Percentiles rank a stretch among this genome's conserved stretches.
Evolutionary conservation across 352 stramenopile species (phyloP).

Genomic region (Pythium dissimile): DNA sequence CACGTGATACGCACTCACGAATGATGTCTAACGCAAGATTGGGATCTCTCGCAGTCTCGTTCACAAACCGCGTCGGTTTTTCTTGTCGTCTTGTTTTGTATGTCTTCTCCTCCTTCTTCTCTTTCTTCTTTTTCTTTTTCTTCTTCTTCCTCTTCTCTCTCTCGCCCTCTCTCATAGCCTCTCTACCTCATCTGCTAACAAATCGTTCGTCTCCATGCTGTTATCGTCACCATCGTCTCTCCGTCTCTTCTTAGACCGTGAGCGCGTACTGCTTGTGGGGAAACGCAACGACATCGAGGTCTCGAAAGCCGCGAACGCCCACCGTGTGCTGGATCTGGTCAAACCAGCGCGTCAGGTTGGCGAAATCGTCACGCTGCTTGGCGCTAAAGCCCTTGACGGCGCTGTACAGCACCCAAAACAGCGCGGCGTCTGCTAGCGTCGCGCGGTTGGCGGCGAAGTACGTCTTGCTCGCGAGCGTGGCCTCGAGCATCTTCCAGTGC

Average conservation of each 20-base stretch:
- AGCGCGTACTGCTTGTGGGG: conserved; percentile 46
- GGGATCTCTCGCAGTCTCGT: too few species aligned
- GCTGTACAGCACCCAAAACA: conserved; percentile 64
- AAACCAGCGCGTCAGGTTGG: conserved; percentile 78
- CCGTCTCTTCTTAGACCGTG: conserved; percentile 40
- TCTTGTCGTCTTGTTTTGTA: too few species aligned
- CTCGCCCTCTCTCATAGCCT: not conserved
- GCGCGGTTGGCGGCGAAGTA: conserved; percentile 67
- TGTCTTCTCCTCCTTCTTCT: too few species aligned
- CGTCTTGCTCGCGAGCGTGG: conserved; percentile 47
- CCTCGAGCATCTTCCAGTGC: conserved; percentile 68
- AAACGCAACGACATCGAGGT: conserved; percentile 62
- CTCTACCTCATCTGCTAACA: not conserved
- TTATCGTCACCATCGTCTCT: not conserved
- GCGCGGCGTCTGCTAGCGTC: conserved; percentile 73
- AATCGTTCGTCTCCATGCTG: not conserved
- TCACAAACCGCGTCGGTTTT: too few species aligned
- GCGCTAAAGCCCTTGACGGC: conserved; percentile 34
- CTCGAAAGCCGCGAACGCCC: conserved; percentile 77
- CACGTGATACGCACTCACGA: too few species aligned
- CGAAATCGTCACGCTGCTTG: conserved; percentile 42
- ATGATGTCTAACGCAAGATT: too few species aligned
- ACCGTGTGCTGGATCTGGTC: conserved; percentile 85
- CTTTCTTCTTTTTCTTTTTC: not conserved
- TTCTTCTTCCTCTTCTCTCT: not conserved